phyloP scores from a whole-genome alignment of 1,284 basidiomycete genomes.

The Moesziomyces sp. region DNA sequence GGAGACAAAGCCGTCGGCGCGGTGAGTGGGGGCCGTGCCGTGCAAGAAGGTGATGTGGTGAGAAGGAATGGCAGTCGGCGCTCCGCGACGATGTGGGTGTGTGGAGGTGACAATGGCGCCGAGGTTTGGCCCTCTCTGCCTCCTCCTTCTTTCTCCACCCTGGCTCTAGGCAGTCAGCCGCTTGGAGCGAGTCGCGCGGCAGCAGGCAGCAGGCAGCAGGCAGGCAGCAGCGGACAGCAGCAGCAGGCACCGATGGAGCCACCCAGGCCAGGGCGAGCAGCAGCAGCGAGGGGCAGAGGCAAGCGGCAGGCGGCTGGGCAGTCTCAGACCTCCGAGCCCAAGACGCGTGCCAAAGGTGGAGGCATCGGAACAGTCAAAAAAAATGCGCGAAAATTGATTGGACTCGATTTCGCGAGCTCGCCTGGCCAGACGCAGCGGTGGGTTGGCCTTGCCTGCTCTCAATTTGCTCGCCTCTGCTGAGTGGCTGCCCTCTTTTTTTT shows the following conservation, averaged over 20 bases:
- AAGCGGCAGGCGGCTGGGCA: not conserved
- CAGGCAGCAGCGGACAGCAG: not conserved
- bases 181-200: not conserved
- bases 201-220: constrained; percentile 5
- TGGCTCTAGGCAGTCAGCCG: not conserved
- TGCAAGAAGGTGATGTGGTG: constrained; percentile 15
- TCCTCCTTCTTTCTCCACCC: not conserved
- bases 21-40: not conserved
- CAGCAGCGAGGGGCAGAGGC: too few relatives aligned
- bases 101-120: constrained; percentile 29
- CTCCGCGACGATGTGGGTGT: constrained; percentile 8
- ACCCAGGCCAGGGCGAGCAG: too few relatives aligned
- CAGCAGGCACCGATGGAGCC: too few relatives aligned
- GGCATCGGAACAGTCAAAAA: constrained; percentile 18
- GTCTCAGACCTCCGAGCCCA: constrained; percentile 1
- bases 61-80: constrained; percentile 28
- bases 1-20: not conserved
- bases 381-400: constrained; percentile 1
- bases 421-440: too few relatives aligned
- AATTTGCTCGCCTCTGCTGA: too few relatives aligned
- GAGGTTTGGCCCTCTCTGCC: not conserved
- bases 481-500: too few relatives aligned
- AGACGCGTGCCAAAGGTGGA: constrained; percentile 7
- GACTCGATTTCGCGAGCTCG: not conserved
- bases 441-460: too few relatives aligned